A percentile compares a stretch with the other conserved stretches of the same genome.
Conservation (phyloP, 495 filamentous ascomycete genomes). For the Hyaloscypha hepaticicola region DNA sequence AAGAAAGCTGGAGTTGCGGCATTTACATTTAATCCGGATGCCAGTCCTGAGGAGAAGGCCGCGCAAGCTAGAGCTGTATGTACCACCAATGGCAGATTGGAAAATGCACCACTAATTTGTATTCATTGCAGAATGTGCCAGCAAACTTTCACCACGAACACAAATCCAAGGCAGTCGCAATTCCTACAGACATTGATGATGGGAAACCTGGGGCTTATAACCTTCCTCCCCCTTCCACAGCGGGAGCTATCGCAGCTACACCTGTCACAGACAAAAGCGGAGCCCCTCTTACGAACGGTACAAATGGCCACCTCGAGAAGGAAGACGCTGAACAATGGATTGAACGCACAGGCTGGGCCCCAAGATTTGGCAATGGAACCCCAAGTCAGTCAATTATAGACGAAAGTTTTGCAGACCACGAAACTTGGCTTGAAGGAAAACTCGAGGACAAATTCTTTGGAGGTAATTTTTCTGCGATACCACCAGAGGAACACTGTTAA, state of each 20-base stretch:
- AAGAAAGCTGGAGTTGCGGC: slow-evolving; percentile 73
- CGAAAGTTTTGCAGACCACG: slow-evolving; percentile 77
- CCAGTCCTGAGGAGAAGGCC: slow-evolving; percentile 78
- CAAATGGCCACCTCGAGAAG: slow-evolving; percentile 39
- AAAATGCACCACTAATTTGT: slow-evolving; percentile 8
- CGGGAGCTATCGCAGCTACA: slow-evolving; percentile 57
- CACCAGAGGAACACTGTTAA: slow-evolving; percentile 21
- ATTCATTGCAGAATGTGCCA: slow-evolving; percentile 50
- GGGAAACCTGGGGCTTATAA: slow-evolving; percentile 70
- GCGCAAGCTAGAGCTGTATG: slow-evolving; percentile 75
- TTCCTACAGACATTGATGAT: slow-evolving; percentile 75
- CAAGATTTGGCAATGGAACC: slow-evolving; percentile 63
- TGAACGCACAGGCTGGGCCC: slow-evolving; percentile 81
- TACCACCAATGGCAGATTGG: slow-evolving; percentile 23
- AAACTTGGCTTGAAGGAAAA: slow-evolving; percentile 80
- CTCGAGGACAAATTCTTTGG: slow-evolving; percentile 91
- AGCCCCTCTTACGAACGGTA: slow-evolving; percentile 43
- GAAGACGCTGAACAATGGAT: slow-evolving; percentile 64
- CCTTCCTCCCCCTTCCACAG: slow-evolving; percentile 71
- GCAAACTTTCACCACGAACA: slow-evolving; percentile 62
- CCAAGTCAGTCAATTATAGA: slow-evolving; percentile 50
- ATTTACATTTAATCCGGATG: slow-evolving; percentile 85
- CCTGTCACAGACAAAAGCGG: slow-evolving; percentile 44
- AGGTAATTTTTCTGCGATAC: slow-evolving; percentile 49
- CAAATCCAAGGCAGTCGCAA: slow-evolving; percentile 63